Evolutionary conservation across 2,329 filamentous ascomycete species (phyloP), one percentile per base, ranked within the genome.

Genomic region (Escovopsis sp.): DNA sequence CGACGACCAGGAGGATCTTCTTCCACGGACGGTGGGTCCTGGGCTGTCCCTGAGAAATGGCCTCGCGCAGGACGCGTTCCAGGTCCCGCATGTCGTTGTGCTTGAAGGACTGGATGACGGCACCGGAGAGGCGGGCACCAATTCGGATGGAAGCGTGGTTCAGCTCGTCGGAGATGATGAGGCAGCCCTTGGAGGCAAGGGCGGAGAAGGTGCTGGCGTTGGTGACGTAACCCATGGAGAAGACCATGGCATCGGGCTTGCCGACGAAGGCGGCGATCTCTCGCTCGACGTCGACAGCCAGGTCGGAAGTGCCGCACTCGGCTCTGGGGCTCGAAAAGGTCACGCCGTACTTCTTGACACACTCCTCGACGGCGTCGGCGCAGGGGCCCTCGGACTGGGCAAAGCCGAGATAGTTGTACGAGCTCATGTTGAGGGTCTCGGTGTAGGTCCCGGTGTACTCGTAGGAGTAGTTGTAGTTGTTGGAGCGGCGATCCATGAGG

Each of bases 21-120:
- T 94, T 95, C 91, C 91, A 98, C 1, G 91, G 91, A 27, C 91
- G 83, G 62, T 98, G 91, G n/a, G 89, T 98, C 50, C 91, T 83
- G 41, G 91, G 91, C 59, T 98, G 91, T 36, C 91, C 91, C 64
- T 96, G 89, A 12, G 89, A 88, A 57, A 98, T 96, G 50, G 80
- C 83, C 58, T 96, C 88, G 35, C 91, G 82, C 7, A 98, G 76
- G 52, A 83, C 79, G 45, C 75, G 75, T 65, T 98, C 91, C 14
- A 98, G 71, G 52, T 93, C 81, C 25, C 63, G 66, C 81, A 95
- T 93, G 61, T 96, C 84, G 60, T 98, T 98, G 71, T 98, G 91
- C 70, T 87, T 93, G 73, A 96, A 98, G 56, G 89, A 93, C 50
- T 81, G 78, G 54, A 98, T 95, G 56, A 95, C 87, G 41, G 91